A percentile compares a stretch with the other conserved stretches of the same genome.
These are phyloP conservation scores for Ceriops tagal DNA, from an alignment of 345 rosid species.

Conservation along the genomic window DNA sequence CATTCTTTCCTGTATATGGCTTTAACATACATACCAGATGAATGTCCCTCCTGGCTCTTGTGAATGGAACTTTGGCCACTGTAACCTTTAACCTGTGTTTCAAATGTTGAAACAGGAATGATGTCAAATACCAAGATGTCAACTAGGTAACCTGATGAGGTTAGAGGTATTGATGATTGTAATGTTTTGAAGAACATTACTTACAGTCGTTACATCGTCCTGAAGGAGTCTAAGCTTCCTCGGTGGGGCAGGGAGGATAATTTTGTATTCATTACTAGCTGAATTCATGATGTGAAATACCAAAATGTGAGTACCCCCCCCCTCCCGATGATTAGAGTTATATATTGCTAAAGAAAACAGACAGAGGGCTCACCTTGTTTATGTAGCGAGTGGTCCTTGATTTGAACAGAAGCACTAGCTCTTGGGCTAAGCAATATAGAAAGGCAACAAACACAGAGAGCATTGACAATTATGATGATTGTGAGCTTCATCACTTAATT, in stretches of 20 bases:
- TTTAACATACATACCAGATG: conserved; percentile 4
- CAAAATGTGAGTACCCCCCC: background rate
- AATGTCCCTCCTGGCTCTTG: conserved; percentile 6
- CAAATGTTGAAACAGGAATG: background rate
- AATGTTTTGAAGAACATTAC: background rate
- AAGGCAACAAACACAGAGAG: conserved; percentile 18
- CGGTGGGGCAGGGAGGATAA: conserved; percentile 22
- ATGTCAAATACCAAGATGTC: background rate
- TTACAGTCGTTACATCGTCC: conserved; percentile 25
- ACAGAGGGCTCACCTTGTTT: background rate
- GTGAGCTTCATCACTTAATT: conserved; percentile 20
- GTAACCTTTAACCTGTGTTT: conserved; percentile 15
- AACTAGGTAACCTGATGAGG: too few species aligned
- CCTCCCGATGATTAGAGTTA: background rate
- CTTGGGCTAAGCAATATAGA: conserved; percentile 1
- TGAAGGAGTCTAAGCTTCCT: conserved; percentile 40
- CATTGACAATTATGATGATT: conserved; percentile 10
- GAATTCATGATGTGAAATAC: background rate
- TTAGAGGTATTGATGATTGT: background rate
- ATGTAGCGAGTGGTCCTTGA: conserved; percentile 10
- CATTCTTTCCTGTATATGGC: background rate
- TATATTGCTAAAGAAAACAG: background rate
- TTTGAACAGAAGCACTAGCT: conserved; percentile 14
- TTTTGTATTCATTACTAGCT: conserved; percentile 9
- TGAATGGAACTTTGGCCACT: conserved; percentile 2